Conservation (phyloP, 2,329 filamentous ascomycete genomes). For the Colletotrichum australisinense region DNA sequence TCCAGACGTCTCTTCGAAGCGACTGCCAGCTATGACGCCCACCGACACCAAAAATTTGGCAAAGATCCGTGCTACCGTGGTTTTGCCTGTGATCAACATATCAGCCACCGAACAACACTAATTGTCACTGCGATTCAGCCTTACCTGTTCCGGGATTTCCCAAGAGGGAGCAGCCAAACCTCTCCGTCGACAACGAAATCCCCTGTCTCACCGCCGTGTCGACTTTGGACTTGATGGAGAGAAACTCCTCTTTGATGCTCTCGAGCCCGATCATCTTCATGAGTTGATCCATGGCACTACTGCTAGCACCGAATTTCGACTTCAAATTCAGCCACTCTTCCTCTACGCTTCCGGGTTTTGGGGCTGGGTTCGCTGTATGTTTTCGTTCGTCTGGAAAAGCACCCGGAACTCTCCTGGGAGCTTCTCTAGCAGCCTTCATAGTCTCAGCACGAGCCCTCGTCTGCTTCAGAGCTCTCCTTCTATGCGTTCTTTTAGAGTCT, state of each 20-base stretch:
- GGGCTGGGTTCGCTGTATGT: too few relatives aligned
- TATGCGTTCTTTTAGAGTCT: slow-evolving; percentile 56
- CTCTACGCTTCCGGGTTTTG: slow-evolving; percentile 44
- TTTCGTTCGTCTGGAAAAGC: not conserved
- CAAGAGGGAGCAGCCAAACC: slow-evolving; percentile 72
- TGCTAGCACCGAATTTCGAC: slow-evolving; percentile 58
- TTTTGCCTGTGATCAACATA: slow-evolving; percentile 62
- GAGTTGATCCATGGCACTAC: slow-evolving; percentile 67
- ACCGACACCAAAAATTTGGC: slow-evolving; percentile 72
- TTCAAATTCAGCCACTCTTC: slow-evolving; percentile 75
- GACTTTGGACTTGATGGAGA: slow-evolving; percentile 71
- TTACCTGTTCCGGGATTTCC: slow-evolving; percentile 82
- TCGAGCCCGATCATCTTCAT: slow-evolving; percentile 81
- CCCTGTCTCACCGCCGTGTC: slow-evolving; percentile 70
- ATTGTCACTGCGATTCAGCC: slow-evolving; percentile 18
- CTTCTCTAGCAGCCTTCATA: slow-evolving; percentile 25
- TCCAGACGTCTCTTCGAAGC: slow-evolving; percentile 76
- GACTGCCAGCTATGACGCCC: slow-evolving; percentile 69
- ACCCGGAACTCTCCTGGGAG: not conserved
- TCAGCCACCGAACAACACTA: slow-evolving; percentile 15
- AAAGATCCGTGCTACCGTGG: slow-evolving; percentile 79
- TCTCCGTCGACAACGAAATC: slow-evolving; percentile 64
- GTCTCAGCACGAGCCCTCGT: slow-evolving; percentile 39
- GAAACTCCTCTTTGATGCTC: slow-evolving; percentile 72
- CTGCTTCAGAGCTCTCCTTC: slow-evolving; percentile 50